Conservation (phyloP, 192 early-diverging fungal genomes). For the Geranomyces michiganensis region DNA sequence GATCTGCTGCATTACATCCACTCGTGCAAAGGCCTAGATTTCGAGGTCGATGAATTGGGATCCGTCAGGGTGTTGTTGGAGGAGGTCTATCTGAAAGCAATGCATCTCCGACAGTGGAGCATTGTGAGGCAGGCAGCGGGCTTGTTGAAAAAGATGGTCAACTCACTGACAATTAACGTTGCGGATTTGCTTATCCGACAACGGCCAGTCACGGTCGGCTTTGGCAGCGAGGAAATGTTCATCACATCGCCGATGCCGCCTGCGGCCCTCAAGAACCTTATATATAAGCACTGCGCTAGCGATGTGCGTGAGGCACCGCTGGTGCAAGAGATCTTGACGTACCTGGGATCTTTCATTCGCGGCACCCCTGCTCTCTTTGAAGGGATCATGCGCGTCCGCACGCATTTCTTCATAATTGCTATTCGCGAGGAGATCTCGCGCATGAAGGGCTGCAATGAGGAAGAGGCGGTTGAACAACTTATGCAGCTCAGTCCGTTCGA, state of each 20-base stretch:
- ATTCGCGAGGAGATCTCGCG: conserved; percentile 83
- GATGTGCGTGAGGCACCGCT: conserved; percentile 83
- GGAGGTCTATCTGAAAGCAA: conserved; percentile 81
- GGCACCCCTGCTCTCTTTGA: conserved; percentile 71
- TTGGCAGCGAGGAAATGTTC: conserved; percentile 64
- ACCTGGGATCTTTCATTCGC: conserved; percentile 74
- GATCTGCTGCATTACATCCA: conserved; percentile 78
- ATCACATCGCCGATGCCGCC: conserved; percentile 75
- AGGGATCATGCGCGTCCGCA: conserved; percentile 80
- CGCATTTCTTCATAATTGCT: conserved; percentile 82
- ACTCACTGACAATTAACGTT: conserved; percentile 76
- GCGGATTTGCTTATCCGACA: conserved; percentile 78
- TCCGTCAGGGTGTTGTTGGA: conserved; percentile 69
- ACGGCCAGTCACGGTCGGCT: conserved; percentile 77
- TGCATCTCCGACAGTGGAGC: conserved; percentile 72
- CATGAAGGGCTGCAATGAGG: conserved; percentile 72
- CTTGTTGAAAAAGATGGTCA: conserved; percentile 72
- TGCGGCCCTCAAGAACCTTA: conserved; percentile 64
- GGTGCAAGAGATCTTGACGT: conserved; percentile 82
- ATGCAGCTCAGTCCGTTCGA: conserved; percentile 84
- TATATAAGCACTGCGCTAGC: conserved; percentile 71
- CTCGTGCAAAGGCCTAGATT: conserved; percentile 67
- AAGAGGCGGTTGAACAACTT: conserved; percentile 76
- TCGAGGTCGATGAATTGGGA: conserved; percentile 48
- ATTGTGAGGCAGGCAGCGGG: conserved; percentile 84